These are phyloP conservation scores for Elaeagnus macrophylla DNA, from an alignment of 306 rosid species.

Conservation along the genomic window DNA sequence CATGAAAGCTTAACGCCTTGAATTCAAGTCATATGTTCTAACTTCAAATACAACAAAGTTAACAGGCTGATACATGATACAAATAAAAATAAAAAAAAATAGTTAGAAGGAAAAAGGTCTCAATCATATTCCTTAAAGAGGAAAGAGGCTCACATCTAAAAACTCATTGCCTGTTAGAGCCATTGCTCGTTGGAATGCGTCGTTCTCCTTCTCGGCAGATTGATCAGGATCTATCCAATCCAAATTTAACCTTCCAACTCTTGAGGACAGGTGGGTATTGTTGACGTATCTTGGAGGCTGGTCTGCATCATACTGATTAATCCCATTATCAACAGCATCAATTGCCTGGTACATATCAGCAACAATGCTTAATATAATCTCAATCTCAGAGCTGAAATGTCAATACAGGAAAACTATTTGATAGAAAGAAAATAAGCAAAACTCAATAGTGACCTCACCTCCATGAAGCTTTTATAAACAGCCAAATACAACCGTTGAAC, in stretches of 20 bases:
- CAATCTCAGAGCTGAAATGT: background rate
- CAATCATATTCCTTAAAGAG: background rate
- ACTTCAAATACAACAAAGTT: background rate
- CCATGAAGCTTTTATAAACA: conserved; percentile 92
- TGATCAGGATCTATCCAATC: conserved; percentile 94
- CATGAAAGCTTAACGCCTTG: background rate
- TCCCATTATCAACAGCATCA: conserved; percentile 95
- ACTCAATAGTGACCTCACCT: conserved; percentile 36
- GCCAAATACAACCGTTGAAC: conserved; percentile 71
- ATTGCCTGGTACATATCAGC: conserved; percentile 56
- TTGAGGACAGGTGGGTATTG: conserved; percentile 85
- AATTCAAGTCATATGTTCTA: background rate
- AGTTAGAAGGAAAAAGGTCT: too few species aligned
- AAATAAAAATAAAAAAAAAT: background rate
- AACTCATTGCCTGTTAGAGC: conserved; percentile 81
- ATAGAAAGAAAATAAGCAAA: background rate
- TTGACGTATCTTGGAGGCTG: conserved; percentile 90
- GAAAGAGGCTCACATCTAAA: conserved; percentile 48
- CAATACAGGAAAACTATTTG: too few species aligned
- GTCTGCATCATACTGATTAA: conserved; percentile 77
- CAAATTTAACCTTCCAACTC: conserved; percentile 79
- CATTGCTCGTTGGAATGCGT: conserved; percentile 83
- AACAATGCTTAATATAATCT: background rate
- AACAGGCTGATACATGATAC: background rate
- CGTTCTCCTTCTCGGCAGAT: conserved; percentile 79